Evolutionary conservation across 192 early-diverging fungal species (phyloP), one percentile per base, ranked within the genome.

Genomic region (Polychytrium aggregatum): DNA sequence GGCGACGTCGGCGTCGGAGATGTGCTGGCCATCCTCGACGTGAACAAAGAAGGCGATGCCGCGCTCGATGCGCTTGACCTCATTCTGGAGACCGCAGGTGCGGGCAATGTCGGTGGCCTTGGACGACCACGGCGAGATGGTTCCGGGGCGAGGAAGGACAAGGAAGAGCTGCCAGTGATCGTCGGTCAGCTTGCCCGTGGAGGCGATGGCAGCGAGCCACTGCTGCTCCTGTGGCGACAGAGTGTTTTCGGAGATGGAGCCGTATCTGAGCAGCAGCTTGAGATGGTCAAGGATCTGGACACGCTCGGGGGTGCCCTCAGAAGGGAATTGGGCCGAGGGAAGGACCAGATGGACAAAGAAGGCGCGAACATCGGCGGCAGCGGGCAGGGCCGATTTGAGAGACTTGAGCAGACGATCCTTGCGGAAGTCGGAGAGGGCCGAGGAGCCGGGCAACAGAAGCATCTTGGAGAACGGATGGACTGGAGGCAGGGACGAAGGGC

Each of bases 111-210:
- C 94, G 17, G 94, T 97, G 1, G 97, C 97, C 77, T 99, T 99
- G 44, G 89, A 92, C 17, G 92, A 94, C 97, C 97, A 99, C 16
- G 97, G 97, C 8, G 90, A 92, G 53, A 99, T 99, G 21, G 94
- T 99, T 24, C 97, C 97, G 48, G 73, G 70, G 13, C 94, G 79
- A 1, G 97, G 97, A 42, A 96, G 60, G 28, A 97, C 86, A 29
- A 91, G 54, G 45, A 87, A 37, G 8, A 43, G 18, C 11, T 46
- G 21, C 21, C 45, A 50, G 16, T 46, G 67, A 34, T 39, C 57
- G 6, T 42, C 57, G 7, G 46, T 57, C 41, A 13, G 44, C 24
- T 28, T 13, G 10, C 48, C 53, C 39, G 39, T 49, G 14, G 11
- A 53, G 16, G 52, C 64, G 16, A 86, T 62, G 10, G 55, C 49